phyloP scores from a whole-genome alignment of 805 yeast species.

The Zygoascus biomembranicola region DNA sequence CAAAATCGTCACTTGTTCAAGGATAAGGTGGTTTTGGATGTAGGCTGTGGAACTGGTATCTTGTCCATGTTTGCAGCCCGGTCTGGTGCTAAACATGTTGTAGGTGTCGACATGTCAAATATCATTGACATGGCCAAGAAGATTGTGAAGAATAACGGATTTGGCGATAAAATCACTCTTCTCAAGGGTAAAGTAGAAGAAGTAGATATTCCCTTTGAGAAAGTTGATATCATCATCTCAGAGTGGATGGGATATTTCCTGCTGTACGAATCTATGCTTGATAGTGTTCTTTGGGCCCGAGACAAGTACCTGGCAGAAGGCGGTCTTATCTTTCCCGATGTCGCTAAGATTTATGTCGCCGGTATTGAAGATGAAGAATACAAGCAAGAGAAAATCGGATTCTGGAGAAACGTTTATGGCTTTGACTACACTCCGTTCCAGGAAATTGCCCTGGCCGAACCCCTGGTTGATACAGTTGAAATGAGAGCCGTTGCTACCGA shows the following conservation, averaged over 20 bases:
- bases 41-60: slow-evolving; percentile 98
- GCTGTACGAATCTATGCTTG: slow-evolving; percentile 90
- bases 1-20: slow-evolving; percentile 84
- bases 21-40: slow-evolving; percentile 91
- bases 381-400: slow-evolving; percentile 82
- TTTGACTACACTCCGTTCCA: slow-evolving; percentile 91
- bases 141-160: slow-evolving; percentile 77
- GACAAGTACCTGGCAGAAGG: slow-evolving; percentile 72
- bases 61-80: slow-evolving; percentile 95
- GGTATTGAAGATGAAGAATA: slow-evolving; percentile 90
- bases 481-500: slow-evolving; percentile 68
- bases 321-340: slow-evolving; percentile 92
- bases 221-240: slow-evolving; percentile 90
- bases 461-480: slow-evolving; percentile 92
- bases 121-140: slow-evolving; percentile 94
- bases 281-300: slow-evolving; percentile 89
- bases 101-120: slow-evolving; percentile 95
- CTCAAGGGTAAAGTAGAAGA: slow-evolving; percentile 93
- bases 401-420: slow-evolving; percentile 96
- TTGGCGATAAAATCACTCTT: slow-evolving; percentile 76
- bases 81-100: slow-evolving; percentile 98
- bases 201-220: slow-evolving; percentile 67
- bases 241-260: slow-evolving; percentile 99
- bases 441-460: slow-evolving; percentile 81
- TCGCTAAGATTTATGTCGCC: slow-evolving; percentile 81